A percentile compares a stretch with the other conserved stretches of the same genome.
phyloP scores from a whole-genome alignment of 1,284 basidiomycete genomes.

The Tilletia setariae region DNA sequence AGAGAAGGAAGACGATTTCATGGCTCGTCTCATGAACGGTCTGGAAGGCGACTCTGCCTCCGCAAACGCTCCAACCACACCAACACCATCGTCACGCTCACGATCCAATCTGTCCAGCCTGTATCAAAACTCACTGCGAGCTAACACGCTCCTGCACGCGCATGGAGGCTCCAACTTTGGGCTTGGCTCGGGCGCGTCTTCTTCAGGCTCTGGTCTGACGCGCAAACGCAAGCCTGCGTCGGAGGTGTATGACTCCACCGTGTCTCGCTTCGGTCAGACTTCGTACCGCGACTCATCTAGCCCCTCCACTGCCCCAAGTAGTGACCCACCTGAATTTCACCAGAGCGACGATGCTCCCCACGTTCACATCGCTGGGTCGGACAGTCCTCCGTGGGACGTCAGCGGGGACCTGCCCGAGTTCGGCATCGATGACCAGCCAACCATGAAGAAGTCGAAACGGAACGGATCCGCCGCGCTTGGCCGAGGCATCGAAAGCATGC shows the following conservation, averaged over 20 bases:
- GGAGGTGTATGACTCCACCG: conserved; percentile 11
- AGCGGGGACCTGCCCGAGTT: conserved; percentile 28
- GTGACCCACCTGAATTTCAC: conserved; percentile 4
- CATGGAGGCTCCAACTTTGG: conserved; percentile 15
- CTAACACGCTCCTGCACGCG: conserved; percentile 14
- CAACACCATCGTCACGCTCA: conserved; percentile 25
- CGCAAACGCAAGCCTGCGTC: conserved; percentile 30
- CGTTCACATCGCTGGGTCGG: conserved; percentile 45
- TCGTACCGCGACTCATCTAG: conserved; percentile 9
- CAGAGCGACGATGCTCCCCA: conserved; percentile 14
- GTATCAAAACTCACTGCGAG: conserved; percentile 8
- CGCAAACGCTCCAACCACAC: background rate
- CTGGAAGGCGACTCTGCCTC: conserved; percentile 20
- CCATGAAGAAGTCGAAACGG: conserved; percentile 24
- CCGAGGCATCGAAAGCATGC: conserved; percentile 11
- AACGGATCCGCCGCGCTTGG: background rate
- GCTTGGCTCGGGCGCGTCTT: background rate
- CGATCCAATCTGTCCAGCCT: conserved; percentile 17
- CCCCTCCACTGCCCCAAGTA: conserved; percentile 7
- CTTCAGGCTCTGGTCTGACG: background rate
- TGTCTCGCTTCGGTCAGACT: conserved; percentile 8
- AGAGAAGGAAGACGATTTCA: conserved; percentile 53
- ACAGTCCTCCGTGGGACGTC: conserved; percentile 45
- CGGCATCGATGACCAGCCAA: conserved; percentile 19
- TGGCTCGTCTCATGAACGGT: conserved; percentile 46